phyloP scores from a whole-genome alignment of 2,329 filamentous ascomycete genomes.

The Penicillium hordei region DNA sequence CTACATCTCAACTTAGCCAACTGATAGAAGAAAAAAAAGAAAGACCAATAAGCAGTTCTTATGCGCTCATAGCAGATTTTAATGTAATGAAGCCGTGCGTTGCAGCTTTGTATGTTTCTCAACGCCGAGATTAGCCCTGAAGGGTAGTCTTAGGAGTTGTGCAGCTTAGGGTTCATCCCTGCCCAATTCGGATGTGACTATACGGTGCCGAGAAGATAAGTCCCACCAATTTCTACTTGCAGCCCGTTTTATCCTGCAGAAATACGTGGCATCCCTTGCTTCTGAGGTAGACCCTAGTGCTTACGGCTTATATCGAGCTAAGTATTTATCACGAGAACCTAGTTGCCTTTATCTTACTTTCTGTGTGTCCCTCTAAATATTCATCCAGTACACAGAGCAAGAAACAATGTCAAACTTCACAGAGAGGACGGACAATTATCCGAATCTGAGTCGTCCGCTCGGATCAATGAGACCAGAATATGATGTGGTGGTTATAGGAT shows the following conservation, averaged over 20 bases:
- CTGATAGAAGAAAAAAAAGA: no score
- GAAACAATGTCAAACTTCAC: background rate
- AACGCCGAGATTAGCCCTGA: background rate
- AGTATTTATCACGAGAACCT: background rate
- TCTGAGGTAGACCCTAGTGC: background rate
- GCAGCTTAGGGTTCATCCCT: background rate
- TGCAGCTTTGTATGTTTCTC: background rate
- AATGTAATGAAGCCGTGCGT: background rate
- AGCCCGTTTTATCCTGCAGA: background rate
- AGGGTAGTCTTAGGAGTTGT: background rate
- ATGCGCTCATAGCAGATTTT: background rate
- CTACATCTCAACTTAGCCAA: background rate
- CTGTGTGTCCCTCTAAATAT: background rate
- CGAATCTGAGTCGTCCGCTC: slow-evolving; percentile 8
- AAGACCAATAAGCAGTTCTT: background rate
- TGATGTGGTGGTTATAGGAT: slow-evolving; percentile 67
- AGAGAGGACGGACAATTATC: slow-evolving; percentile 7
- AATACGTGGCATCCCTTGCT: background rate
- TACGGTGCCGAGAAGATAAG: background rate
- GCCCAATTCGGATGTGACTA: background rate
- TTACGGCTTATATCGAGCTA: background rate
- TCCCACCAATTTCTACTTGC: background rate
- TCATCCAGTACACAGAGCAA: background rate
- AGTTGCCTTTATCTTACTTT: background rate
- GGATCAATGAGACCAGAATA: slow-evolving; percentile 42